phyloP scores from a whole-genome alignment of 106 monocot genomes.

The Platanthera guangdongensis region DNA sequence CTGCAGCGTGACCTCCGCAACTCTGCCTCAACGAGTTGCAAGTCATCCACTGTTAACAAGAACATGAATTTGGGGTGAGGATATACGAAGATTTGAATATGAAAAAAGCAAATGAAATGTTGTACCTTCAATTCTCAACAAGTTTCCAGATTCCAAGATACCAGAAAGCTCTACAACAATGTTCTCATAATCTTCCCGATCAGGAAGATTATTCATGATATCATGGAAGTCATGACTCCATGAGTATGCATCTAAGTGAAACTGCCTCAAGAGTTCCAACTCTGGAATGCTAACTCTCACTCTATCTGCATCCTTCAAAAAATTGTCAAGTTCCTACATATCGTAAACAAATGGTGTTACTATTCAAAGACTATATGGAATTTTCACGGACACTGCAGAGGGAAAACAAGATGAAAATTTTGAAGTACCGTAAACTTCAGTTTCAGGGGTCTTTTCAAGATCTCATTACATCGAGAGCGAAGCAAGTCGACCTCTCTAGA shows the following conservation, averaged over 20 bases:
- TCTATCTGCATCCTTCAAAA: conserved; percentile 27
- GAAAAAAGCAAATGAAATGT: background rate
- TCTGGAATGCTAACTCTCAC: conserved; percentile 51
- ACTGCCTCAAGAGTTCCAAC: conserved; percentile 45
- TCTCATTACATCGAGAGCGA: conserved; percentile 39
- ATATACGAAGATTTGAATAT: background rate
- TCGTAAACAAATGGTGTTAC: background rate
- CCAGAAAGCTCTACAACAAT: conserved; percentile 45
- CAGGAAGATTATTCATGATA: conserved; percentile 22
- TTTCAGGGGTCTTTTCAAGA: conserved; percentile 26
- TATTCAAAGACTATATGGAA: background rate
- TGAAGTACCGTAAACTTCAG: conserved; percentile 40
- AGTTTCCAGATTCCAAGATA: conserved; percentile 39
- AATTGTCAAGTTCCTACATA: conserved; percentile 61
- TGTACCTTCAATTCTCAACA: conserved; percentile 41
- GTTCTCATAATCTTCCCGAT: conserved; percentile 36
- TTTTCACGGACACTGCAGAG: background rate
- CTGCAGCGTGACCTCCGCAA: conserved; percentile 43
- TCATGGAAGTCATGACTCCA: conserved; percentile 44
- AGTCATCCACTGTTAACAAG: conserved; percentile 52
- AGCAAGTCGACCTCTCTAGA: conserved; percentile 42
- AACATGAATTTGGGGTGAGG: background rate
- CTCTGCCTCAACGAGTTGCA: conserved; percentile 46
- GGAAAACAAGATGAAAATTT: background rate
- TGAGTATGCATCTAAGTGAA: conserved; percentile 34